Evolutionary conservation across 2,329 filamentous ascomycete species (phyloP), one percentile per base, ranked within the genome.

Genomic region (Pseudocercospora ulei): DNA sequence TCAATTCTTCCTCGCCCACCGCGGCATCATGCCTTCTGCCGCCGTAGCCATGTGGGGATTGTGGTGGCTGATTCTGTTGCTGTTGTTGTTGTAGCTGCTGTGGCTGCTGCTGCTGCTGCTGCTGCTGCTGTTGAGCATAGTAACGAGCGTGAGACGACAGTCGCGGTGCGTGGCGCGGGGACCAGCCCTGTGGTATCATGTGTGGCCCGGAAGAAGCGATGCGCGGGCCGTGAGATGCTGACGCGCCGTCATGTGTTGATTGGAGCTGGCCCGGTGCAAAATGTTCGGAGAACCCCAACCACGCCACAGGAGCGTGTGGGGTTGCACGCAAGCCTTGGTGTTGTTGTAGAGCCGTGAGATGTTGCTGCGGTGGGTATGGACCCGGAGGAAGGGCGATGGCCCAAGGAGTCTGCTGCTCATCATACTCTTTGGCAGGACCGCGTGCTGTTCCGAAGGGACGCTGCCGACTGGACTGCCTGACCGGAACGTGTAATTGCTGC

Each of bases 361-460:
- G 17, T 19, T 48, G 46, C 31, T 49, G 46, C 27, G 43, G 40
- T 9, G 23, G 31, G 8, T 34, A 28, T 5, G 13, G 29, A n/a
- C 17, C 24, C 16, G 38, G 31, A 22, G 53, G 52, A 19, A 57
- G n/a, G 5, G 38, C 41, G 13, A 55, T 44, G 6, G 52, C 35
- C 49, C 49, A 58, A 4, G 54, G 53, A 1, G 50, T 52, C 35
- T 56, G 55, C 38, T 58, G 56, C 22, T 54, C 51, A 5, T 39
- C 27, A 29, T 56, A 52, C 14, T 51, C 46, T 17, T 46, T 46
- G 1, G 52, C 52, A 2, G 56, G 51, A 28, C 44, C 50, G 11
- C 53, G 48, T 7, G 48, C 48, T 16, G 48, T 39, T 17, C 41
- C 47, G 17, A 43, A 47, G 20, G 44, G 42, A 12, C 40, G 37